Base-by-base conservation (phyloP, 345 rosid species). In the Pistacia vera region DNA sequence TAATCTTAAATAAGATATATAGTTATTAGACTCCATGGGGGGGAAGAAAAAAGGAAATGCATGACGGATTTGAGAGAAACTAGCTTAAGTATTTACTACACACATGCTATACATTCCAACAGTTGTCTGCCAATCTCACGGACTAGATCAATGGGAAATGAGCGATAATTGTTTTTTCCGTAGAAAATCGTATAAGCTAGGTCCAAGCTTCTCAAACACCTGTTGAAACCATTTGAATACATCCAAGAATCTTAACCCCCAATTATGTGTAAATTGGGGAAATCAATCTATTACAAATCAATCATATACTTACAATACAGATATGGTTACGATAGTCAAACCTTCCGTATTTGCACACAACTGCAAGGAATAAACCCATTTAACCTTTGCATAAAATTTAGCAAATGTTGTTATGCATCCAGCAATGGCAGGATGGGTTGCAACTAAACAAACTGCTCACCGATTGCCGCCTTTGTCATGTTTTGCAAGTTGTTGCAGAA, bases 141-240 rank as follows among this genome's bases (percentile, higher is more conserved):
- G 86, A 93, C 95, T 81, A 87, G 96, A 83, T 91, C 97, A 93
- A 93, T 90, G 90, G 97, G 96, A 93, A 91, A 91, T 80, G 94
- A 86, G 86, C 94, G 97, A 90, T 93, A 93, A 91, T 88, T 93
- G 97, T 93, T 93, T 91, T 91, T 93, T 91, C 88, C 94, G 96
- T 78, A 93, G 97, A 90, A 93, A 91, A 91, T 93, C 97, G 89
- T 92, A 93, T 92, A 93, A 88, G 86, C 98, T 93, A 86, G 98
- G 91, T 86, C 98, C 98, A 92, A 93, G 98, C 95, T 93, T 93
- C 98, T 93, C 98, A 93, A 90, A 93, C 66, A 93, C 97, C 98
- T 93, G 98, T 89, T 77, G 77, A 85, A 84, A 88, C 88, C 97
- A 93, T 93, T 85, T 83, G 75, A 85, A 87, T 89, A 79, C 93